Percentiles rank a stretch among this genome's conserved stretches.
phyloP scores from a whole-genome alignment of 108 stramenopile species.

The Nitzschia putrida region DNA sequence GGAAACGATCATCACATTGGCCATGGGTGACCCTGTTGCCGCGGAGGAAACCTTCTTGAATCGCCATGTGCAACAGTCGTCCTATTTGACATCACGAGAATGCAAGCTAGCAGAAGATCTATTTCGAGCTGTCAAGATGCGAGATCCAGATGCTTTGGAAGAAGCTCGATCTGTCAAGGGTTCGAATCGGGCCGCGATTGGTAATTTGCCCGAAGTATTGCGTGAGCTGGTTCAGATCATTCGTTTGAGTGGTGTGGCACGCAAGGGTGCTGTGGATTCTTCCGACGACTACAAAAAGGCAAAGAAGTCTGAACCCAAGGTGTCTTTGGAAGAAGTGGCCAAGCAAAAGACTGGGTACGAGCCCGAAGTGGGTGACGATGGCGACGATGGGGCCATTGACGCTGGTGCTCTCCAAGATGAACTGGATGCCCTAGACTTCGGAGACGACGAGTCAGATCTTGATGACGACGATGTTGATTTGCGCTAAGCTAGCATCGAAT shows the following conservation, averaged over 20 bases:
- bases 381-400: conserved; percentile 15
- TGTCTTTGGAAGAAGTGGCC: conserved; percentile 26
- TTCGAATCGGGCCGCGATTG: conserved; percentile 63
- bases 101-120: conserved; percentile 90
- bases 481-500: conserved; percentile 21
- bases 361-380: conserved; percentile 11
- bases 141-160: conserved; percentile 76
- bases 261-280: conserved; percentile 2
- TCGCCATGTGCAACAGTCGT: conserved; percentile 79
- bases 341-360: conserved; percentile 49
- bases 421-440: conserved; percentile 51
- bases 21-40: conserved; percentile 80
- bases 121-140: conserved; percentile 70
- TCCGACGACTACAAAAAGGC: not conserved
- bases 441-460: conserved; percentile 43
- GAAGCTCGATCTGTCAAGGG: conserved; percentile 57
- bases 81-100: conserved; percentile 76
- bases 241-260: conserved; percentile 71
- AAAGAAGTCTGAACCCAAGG: not conserved
- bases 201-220: conserved; percentile 64
- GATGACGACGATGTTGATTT: conserved; percentile 55
- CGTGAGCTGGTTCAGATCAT: conserved; percentile 56
- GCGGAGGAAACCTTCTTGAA: conserved; percentile 75
- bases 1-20: conserved; percentile 71
- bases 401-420: conserved; percentile 35